Evolutionary conservation across 2,329 filamentous ascomycete genomes (phyloP), one percentile per base, ranked within the genome.

Genomic region (Aureobasidium sp.): DNA sequence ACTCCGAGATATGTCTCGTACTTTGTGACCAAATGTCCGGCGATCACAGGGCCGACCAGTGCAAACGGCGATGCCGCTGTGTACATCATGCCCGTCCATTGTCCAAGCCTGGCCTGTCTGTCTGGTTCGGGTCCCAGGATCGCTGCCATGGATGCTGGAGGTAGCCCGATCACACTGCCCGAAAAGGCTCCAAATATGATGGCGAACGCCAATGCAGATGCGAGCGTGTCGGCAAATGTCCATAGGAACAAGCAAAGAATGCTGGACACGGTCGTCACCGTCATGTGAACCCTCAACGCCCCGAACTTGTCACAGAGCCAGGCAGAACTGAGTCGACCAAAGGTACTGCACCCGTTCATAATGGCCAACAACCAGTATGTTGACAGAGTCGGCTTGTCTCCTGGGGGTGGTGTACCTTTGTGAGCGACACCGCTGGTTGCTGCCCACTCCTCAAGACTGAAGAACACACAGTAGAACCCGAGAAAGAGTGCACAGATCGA

Each of bases 21-120:
- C 37, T 69, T 44, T 2, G 72, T 73, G 64, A 80, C 75, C 44
- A 81, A 68, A 62, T 77, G 70, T 10, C 79, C 79, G n/a, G 76
- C 76, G 61, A 81, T 75, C 62, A 80, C 68, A 1, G 79, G 79
- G 2, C 79, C 79, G 5, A 73, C 70, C 10, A 81, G 71, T 2
- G 77, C 73, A n/a, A 75, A 76, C 1, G 76, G 66, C 1, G 77
- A 77, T 9, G 78, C 74, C 48, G 71, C 69, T 11, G 74, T 75
- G 70, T 80, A 81, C 78, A 81, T 79, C 78, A 81, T 80, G 47
- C 79, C 79, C 3, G 74, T 77, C 79, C 79, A 81, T 59, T 81
- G 78, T 15, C 79, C 79, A 8, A 81, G 74, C 60, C 75, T 77
- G 55, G 73, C 67, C 50, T 74, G 70, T 6, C 66, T 65, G 37